Conservation (phyloP, 1,284 basidiomycete species). For the Marasmius tenuissimus region DNA sequence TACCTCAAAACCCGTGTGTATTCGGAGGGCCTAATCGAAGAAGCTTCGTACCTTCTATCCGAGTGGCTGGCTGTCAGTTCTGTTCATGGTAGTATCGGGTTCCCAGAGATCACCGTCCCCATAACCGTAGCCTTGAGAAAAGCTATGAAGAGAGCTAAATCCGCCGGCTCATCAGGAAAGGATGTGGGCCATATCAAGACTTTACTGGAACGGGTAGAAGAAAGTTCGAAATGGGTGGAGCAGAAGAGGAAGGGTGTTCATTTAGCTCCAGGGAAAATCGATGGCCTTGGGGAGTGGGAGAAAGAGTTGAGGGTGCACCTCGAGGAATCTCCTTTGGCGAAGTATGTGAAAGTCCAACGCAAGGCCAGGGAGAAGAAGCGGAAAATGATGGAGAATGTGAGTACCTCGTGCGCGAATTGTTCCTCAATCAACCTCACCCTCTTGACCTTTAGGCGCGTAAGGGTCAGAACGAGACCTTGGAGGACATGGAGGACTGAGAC, state of each 20-base stretch:
- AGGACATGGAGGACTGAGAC: constrained; percentile 29
- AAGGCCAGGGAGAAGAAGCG: constrained; percentile 81
- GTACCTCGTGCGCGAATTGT: constrained; percentile 18
- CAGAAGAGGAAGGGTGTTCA: constrained; percentile 63
- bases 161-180: constrained; percentile 44
- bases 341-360: constrained; percentile 77
- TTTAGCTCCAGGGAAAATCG: constrained; percentile 73
- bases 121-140: constrained; percentile 72
- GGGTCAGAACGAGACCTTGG: constrained; percentile 68
- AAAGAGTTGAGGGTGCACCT: constrained; percentile 55
- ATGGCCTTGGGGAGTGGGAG: constrained; percentile 77
- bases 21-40: constrained; percentile 82
- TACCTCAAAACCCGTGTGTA: constrained; percentile 91
- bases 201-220: constrained; percentile 83
- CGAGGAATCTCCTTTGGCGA: constrained; percentile 76
- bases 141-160: constrained; percentile 62
- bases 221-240: constrained; percentile 79
- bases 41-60: constrained; percentile 75
- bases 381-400: constrained; percentile 75
- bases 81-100: constrained; percentile 82
- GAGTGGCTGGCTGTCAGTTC: constrained; percentile 72
- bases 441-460: constrained; percentile 52
- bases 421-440: constrained; percentile 1
- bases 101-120: constrained; percentile 93
- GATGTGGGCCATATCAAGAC: constrained; percentile 65